Evolutionary conservation across 441 rosid genomes (phyloP).

Genomic region (Euphorbia schlechtendalii): DNA sequence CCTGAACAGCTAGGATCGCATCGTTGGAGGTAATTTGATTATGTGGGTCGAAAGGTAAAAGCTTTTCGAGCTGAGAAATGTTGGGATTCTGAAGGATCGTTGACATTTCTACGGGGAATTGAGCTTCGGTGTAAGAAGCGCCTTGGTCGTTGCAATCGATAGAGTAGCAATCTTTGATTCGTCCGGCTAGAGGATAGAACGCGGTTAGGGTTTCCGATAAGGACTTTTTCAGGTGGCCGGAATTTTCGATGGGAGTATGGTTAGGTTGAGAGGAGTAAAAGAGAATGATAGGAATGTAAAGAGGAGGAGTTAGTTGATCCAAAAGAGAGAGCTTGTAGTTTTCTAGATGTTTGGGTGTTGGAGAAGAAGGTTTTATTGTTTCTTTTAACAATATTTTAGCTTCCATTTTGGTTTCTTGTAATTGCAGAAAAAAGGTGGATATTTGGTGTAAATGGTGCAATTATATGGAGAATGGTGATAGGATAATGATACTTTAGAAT

Average conservation of each 20-base stretch:
- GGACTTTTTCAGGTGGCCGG: conserved; percentile 4
- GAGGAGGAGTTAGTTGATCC: conserved; percentile 1
- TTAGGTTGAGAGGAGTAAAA: conserved; percentile 10
- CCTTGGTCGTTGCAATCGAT: conserved; percentile 27
- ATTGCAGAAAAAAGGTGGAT: no score
- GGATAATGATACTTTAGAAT: no score
- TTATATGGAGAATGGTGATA: no score
- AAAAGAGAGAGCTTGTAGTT: conserved; percentile 5
- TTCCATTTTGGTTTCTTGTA: background rate
- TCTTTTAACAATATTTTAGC: background rate
- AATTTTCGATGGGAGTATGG: background rate
- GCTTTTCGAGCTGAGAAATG: background rate
- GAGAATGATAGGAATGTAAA: conserved; percentile 8
- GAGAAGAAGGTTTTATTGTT: conserved; percentile 4
- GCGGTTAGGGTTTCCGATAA: conserved; percentile 16
- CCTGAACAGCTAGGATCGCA: conserved; percentile 8
- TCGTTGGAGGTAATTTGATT: background rate
- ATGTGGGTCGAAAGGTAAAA: conserved; percentile 5
- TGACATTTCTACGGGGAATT: conserved; percentile 12
- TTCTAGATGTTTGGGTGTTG: conserved; percentile 14
- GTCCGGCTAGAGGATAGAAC: conserved; percentile 27
- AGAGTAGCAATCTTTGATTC: conserved; percentile 11
- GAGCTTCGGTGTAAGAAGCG: conserved; percentile 16
- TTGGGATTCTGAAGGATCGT: conserved; percentile 12
- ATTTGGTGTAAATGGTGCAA: no score